A percentile compares a stretch with the other conserved stretches of the same genome.
phyloP scores from a whole-genome alignment of 306 rosid species.

The Sicyos baderoa region DNA sequence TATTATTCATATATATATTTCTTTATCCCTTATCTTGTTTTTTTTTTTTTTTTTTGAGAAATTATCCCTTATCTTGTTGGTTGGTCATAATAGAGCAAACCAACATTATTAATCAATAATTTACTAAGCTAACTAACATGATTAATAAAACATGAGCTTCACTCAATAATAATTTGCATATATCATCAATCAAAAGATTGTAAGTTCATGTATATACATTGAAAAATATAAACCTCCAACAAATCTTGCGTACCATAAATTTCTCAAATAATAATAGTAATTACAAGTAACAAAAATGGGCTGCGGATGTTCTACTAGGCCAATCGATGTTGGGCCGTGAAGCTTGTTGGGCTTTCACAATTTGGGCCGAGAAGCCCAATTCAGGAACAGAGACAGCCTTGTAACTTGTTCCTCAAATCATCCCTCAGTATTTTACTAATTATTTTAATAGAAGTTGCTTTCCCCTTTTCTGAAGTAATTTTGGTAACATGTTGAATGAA shows the following conservation, averaged over 20 bases:
- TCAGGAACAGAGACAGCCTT: not conserved
- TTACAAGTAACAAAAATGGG: no score
- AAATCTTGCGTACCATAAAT: not conserved
- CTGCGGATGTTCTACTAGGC: not conserved
- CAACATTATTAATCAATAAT: not conserved
- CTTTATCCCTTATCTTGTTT: conserved; percentile 4
- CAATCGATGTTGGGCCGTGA: not conserved
- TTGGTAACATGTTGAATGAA: no score
- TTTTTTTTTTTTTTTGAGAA: no score
- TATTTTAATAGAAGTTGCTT: conserved; percentile 15
- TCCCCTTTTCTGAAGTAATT: not conserved
- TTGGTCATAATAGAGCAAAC: not conserved
- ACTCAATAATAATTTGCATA: no score
- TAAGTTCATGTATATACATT: no score
- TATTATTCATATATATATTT: not conserved
- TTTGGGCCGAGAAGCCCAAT: not conserved
- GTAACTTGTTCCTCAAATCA: not conserved
- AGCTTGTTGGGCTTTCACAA: not conserved
- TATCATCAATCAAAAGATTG: no score
- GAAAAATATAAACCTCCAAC: not conserved
- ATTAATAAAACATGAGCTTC: no score
- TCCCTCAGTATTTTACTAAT: conserved; percentile 11
- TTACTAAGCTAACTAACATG: not conserved
- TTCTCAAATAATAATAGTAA: not conserved
- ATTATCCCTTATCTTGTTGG: conserved; percentile 5